Evolutionary conservation across 2,329 filamentous ascomycete genomes (phyloP).

Genomic region (Trichoderma koningiopsis): DNA sequence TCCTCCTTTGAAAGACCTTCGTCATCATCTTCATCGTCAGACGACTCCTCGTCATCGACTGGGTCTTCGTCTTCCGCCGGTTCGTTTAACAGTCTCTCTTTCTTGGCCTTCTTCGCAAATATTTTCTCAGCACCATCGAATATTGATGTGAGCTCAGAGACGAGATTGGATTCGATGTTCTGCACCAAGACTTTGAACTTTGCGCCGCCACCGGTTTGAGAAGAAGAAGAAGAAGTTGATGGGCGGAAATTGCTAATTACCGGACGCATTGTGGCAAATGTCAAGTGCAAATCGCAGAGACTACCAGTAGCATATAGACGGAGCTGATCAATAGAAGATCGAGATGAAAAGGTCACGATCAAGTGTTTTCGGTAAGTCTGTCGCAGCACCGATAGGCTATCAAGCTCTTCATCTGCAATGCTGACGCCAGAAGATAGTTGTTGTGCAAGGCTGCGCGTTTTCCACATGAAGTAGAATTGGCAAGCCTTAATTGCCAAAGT

Average conservation of each 20-base stretch:
- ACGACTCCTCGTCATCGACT: conserved; percentile 61
- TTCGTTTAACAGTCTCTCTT: conserved; percentile 58
- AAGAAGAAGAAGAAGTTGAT: conserved; percentile 32
- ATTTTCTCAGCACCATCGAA: conserved; percentile 76
- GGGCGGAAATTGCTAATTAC: conserved; percentile 47
- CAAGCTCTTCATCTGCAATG: conserved; percentile 60
- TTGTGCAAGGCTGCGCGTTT: conserved; percentile 63
- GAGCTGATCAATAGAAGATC: conserved; percentile 73
- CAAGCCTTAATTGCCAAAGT: conserved; percentile 73
- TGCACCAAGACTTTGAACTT: conserved; percentile 57
- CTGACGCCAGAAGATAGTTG: conserved; percentile 57
- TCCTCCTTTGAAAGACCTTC: conserved; percentile 58
- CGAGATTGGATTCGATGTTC: conserved; percentile 64
- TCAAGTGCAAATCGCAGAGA: conserved; percentile 78
- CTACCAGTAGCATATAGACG: conserved; percentile 74
- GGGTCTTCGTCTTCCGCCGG: conserved; percentile 74
- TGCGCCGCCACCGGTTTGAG: conserved; percentile 32
- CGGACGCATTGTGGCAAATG: conserved; percentile 73
- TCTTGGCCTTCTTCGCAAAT: conserved; percentile 70
- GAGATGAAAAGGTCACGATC: conserved; percentile 68
- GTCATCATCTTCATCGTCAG: conserved; percentile 57
- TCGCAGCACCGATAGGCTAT: conserved; percentile 59
- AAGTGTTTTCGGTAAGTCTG: conserved; percentile 63
- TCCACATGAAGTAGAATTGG: conserved; percentile 96
- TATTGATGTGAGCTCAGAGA: conserved; percentile 72